These are phyloP conservation scores for Zoysia japonica DNA, from an alignment of 176 grass and related monocot species.

Conservation along the genomic window DNA sequence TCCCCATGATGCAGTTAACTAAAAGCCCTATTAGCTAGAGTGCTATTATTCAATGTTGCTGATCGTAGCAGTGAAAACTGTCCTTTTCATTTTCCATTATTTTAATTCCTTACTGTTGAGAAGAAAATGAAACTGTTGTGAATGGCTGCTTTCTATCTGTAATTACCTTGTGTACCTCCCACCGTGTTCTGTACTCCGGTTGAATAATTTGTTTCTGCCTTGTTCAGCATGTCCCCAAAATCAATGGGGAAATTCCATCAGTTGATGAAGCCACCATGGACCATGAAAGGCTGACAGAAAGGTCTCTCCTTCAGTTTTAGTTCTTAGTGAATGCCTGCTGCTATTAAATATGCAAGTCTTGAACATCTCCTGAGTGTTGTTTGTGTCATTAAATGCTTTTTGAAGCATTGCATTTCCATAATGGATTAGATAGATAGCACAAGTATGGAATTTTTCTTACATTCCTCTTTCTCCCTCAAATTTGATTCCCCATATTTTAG, in stretches of 20 bases:
- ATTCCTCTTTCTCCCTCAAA: not conserved
- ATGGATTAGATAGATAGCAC: slow-evolving; percentile 4
- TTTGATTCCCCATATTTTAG: slow-evolving; percentile 44
- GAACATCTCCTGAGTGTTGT: too few relatives aligned
- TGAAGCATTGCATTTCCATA: not conserved
- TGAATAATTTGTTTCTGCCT: slow-evolving; percentile 31
- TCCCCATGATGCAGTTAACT: not conserved
- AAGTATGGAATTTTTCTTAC: not conserved
- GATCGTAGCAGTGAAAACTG: too few relatives aligned
- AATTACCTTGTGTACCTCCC: slow-evolving; percentile 20
- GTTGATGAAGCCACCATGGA: slow-evolving; percentile 90
- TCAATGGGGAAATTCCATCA: slow-evolving; percentile 97
- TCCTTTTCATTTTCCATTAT: too few relatives aligned
- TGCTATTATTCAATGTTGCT: not conserved
- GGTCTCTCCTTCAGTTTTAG: slow-evolving; percentile 45
- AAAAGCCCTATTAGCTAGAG: not conserved
- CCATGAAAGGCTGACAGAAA: slow-evolving; percentile 89
- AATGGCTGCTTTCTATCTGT: slow-evolving; percentile 13
- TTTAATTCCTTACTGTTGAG: not conserved
- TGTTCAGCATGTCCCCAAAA: slow-evolving; percentile 97
- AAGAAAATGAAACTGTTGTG: slow-evolving; percentile 24
- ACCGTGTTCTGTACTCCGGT: slow-evolving; percentile 34
- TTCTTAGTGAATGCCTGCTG: slow-evolving; percentile 2
- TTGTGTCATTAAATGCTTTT: not conserved
- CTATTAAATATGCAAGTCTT: too few relatives aligned